A percentile compares a stretch with the other conserved stretches of the same genome.
These are phyloP conservation scores for Leptomonas seymouri DNA, from an alignment of 208 protist genomes.

Conservation along the genomic window DNA sequence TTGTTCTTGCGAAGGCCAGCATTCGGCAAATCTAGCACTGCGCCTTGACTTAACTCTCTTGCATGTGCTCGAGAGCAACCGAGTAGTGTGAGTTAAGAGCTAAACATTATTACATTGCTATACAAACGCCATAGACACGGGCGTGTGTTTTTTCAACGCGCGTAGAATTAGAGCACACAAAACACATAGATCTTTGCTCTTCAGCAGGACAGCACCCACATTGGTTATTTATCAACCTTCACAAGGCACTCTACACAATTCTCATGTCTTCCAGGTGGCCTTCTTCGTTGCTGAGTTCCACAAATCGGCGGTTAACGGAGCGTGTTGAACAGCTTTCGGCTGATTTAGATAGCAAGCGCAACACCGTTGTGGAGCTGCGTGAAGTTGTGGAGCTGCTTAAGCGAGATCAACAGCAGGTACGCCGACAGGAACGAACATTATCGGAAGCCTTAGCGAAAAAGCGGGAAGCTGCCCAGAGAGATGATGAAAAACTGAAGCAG, in stretches of 20 bases:
- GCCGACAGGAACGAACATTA: slow-evolving; percentile 27
- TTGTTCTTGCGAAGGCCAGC: no score
- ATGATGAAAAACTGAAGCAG: slow-evolving; percentile 29
- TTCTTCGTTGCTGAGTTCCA: slow-evolving; percentile 55
- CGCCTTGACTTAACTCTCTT: neutral
- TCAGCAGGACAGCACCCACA: no score
- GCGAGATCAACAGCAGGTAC: slow-evolving; percentile 37
- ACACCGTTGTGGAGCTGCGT: slow-evolving; percentile 41
- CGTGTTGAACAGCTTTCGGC: slow-evolving; percentile 35
- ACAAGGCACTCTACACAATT: neutral
- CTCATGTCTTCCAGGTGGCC: slow-evolving; percentile 62
- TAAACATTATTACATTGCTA: neutral
- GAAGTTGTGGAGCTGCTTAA: slow-evolving; percentile 43
- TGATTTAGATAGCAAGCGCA: slow-evolving; percentile 37
- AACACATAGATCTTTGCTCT: no score
- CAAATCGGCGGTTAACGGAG: slow-evolving; percentile 62
- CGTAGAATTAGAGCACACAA: no score
- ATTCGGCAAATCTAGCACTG: no score
- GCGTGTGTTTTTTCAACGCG: neutral
- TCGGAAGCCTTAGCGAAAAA: slow-evolving; percentile 22
- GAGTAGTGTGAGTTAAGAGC: neutral
- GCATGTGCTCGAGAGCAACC: neutral
- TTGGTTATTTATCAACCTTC: no score
- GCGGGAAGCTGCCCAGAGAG: slow-evolving; percentile 8
- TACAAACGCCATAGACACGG: neutral